Base-by-base conservation (phyloP, 1,139 yeast species). In the Candida sp. region DNA sequence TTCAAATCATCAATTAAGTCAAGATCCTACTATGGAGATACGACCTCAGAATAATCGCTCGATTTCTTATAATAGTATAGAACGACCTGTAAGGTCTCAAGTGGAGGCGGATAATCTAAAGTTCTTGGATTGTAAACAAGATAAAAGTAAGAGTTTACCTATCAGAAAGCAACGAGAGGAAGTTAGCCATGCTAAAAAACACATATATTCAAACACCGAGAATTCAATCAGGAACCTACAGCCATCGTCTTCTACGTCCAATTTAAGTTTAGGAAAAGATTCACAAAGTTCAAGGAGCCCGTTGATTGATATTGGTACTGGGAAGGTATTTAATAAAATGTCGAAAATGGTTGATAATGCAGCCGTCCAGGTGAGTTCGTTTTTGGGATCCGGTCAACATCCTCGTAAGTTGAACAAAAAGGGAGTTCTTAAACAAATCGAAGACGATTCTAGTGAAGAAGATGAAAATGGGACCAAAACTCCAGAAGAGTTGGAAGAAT, bases 11-110 rank as follows among this genome's bases (percentile, higher is more conserved):
- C 44, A 36, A 8, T 8, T 30, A 21, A 8, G 21, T 9, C 29
- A 37, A n/a, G 12, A 36, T 22, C 44, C 38, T 4, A 41, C 43
- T n/a, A 40, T 33, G 33, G 8, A 36, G 15, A 32, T 35, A 2
- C 43, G 62, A 12, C 64, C 63, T 1, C 44, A 43, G 5, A 41
- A 57, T 38, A 58, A 54, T 42, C 45, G 63, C 34, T 64, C 68
- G 68, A 60, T 56, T 40, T 56, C 63, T 21, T 43, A 41, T 38
- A 39, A 41, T 23, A 43, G 46, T 21, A 39, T 43, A 4, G 39
- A 36, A 9, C 22, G 43, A 22, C 15, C 41, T 12, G 37, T 25
- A 21, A 30, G 22, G 22, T 21, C 19, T 21, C 33, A 9, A 5
- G 33, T 36, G 21, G 30, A 23, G 21, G 36, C 19, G 22, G 38